These are phyloP conservation scores for Colletotrichum simmondsii DNA, from an alignment of 2,329 filamentous ascomycete genomes.

Conservation along the genomic window DNA sequence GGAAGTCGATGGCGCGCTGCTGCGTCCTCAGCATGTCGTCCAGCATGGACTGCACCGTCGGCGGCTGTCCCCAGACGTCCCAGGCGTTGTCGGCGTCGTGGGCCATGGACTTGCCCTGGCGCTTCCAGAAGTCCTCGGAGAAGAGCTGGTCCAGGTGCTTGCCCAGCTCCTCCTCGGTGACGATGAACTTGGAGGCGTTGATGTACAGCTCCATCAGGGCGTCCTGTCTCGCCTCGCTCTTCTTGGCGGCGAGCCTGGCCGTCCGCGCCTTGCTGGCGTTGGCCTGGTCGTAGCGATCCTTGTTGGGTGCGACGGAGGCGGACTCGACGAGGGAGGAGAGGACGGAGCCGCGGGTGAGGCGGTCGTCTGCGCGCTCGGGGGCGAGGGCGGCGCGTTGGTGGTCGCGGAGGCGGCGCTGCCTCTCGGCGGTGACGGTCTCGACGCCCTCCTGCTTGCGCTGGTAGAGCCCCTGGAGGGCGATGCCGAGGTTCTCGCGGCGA, in stretches of 20 bases:
- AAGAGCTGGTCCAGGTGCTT: constrained; percentile 81
- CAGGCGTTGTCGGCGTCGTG: constrained; percentile 59
- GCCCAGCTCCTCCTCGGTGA: constrained; percentile 81
- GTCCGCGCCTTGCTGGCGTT: constrained; percentile 51
- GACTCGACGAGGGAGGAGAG: constrained; percentile 60
- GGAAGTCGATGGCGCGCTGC: constrained; percentile 30
- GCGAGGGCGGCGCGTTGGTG: constrained; percentile 64
- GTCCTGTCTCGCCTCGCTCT: constrained; percentile 72
- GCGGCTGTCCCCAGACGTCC: constrained; percentile 59
- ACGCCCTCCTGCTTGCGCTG: constrained; percentile 66
- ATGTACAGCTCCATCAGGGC: constrained; percentile 90
- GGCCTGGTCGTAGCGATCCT: constrained; percentile 68
- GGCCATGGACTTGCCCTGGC: constrained; percentile 47
- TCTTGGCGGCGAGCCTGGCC: constrained; percentile 56
- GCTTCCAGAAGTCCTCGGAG: constrained; percentile 66
- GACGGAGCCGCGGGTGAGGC: constrained; percentile 77
- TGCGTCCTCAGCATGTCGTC: constrained; percentile 44
- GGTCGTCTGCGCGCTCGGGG: constrained; percentile 80
- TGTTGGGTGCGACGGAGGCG: constrained; percentile 68
- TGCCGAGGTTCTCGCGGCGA: constrained; percentile 77
- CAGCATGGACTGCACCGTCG: constrained; percentile 58
- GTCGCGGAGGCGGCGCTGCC: constrained; percentile 53
- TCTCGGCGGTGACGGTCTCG: constrained; percentile 51
- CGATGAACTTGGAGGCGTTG: constrained; percentile 88
- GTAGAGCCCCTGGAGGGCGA: constrained; percentile 78